These are phyloP conservation scores for Viridothelium virens DNA, from an alignment of 495 filamentous ascomycete genomes.

Conservation along the genomic window DNA sequence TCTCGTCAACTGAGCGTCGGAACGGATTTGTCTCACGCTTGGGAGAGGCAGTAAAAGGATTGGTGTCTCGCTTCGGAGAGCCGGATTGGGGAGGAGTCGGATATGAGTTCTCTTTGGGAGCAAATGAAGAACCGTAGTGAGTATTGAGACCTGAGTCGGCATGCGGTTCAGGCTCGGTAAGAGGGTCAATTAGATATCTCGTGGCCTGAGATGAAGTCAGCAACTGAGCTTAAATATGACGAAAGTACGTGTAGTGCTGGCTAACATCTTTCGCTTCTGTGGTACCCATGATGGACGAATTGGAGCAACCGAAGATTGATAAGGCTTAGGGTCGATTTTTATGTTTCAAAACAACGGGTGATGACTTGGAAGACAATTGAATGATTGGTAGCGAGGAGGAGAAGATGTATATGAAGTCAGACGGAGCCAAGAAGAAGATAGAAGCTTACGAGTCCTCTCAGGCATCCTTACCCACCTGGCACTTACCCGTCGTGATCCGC, in stretches of 20 bases:
- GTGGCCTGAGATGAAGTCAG: slow-evolving; percentile 37
- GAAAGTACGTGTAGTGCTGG: neutral
- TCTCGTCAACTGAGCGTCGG: neutral
- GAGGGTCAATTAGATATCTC: slow-evolving; percentile 52
- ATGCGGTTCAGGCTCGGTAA: slow-evolving; percentile 47
- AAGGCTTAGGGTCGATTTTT: neutral
- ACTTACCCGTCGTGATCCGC: slow-evolving; percentile 1
- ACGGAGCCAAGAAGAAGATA: neutral
- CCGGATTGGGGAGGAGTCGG: slow-evolving; percentile 23
- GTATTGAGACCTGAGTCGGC: slow-evolving; percentile 46
- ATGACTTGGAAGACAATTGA: neutral
- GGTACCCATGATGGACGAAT: slow-evolving; percentile 29
- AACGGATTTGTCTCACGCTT: slow-evolving; percentile 14
- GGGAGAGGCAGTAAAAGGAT: slow-evolving; percentile 32
- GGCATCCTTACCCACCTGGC: neutral
- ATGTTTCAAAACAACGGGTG: neutral
- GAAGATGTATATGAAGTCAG: neutral
- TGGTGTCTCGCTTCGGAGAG: slow-evolving; percentile 28
- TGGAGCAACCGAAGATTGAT: neutral
- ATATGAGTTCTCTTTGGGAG: slow-evolving; percentile 16
- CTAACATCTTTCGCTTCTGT: slow-evolving; percentile 29
- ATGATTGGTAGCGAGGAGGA: neutral
- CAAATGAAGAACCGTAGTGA: slow-evolving; percentile 39
- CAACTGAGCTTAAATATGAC: neutral
- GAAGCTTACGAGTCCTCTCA: slow-evolving; percentile 6